Evolutionary conservation across 2,329 filamentous ascomycete genomes (phyloP), one percentile per base, ranked within the genome.

Genomic region (Aspergillus neotritici): DNA sequence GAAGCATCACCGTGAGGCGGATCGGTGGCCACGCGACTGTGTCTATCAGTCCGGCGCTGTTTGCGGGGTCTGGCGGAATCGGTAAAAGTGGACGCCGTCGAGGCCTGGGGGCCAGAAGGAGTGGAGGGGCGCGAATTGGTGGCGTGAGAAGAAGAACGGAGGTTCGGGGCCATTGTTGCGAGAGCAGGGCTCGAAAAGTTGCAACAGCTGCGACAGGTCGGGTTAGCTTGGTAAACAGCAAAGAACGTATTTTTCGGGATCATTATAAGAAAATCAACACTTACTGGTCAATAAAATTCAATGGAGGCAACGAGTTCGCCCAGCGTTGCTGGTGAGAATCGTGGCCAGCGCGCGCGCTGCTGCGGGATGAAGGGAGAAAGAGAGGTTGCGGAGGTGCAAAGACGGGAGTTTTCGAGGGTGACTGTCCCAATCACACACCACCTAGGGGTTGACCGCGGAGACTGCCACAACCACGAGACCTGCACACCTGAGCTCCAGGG

Each of bases 151-250:
- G 57, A 53, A 13, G 61, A 63, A 31, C 62, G 63, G 47, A 65
- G 60, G 43, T 57, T 62, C 49, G 56, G 61, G 55, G 62, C 56
- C 63, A 66, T 66, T 45, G 45, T 50, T 50, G 47, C 48, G 41
- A 41, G 46, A 30, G 37, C 43, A 50, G 50, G 51, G 51, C 50
- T 53, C 45, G 42, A 49, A 36, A 40, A 44, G 46, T 47, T 49
- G 47, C 36, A 46, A 46, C 35, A 46, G 35, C 54, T 57, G 46
- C 15, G 33, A 25, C 34, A 35, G 32, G 31, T 41, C 32, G 31
- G 31, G 51, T 64, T 56, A 62, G 60, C 49, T 49, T 48, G 40
- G 40, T 47, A 35, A 13, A 25, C 12, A 39, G 25, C 30, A 42
- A 37, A 46, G 31, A 42, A 40, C 15, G 32, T 25, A 12, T 35